Base-by-base conservation (phyloP, 2,329 filamentous ascomycete species). In the Botrytis pseudocinerea region DNA sequence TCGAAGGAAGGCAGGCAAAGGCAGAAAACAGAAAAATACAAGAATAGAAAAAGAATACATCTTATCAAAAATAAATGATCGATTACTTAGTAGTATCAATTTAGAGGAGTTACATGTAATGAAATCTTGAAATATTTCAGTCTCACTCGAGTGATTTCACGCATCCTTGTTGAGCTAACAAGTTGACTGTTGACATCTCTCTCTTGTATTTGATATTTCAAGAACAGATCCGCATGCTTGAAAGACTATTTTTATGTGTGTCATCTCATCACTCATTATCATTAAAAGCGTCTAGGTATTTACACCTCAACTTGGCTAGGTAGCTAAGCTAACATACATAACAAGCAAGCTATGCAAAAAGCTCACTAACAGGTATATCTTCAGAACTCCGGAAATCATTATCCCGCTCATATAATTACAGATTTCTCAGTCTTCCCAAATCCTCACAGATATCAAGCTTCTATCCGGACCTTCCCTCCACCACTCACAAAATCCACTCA, bases 211-310 rank as follows among this genome's bases (percentile, higher is more conserved):
- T 18, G n/a, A 57, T 9, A 57, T 6, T 5, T 28, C 2, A 9
- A 32, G 51, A 57, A 28, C 18, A 18, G 4, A 18, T 12, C 28
- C 6, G 14, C 28, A 3, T 28, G 6, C 2, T 54, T 2, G 51
- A 28, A 38, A 38, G 38, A 38, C 7, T 9, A 9, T 38, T 38
- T 38, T 38, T 38, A 38, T 9, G 9, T 38, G 38, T 63, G 6
- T 46, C n/a, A 46, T 63, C n/a, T 63, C 61, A 32, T 63, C 18
- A 44, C 61, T 63, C 61, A 63, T 46, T 35, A 46, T 64, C 28
- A 64, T 64, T 25, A 64, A 25, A 46, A 57, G 42, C 38, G 38
- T 38, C 38, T 28, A 63, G 25, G 48, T 54, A 14, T 35, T 16
- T 25, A 10, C 2, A 64, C 42, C 62, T 28, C 10, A 8, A 12